Evolutionary conservation across 1,139 yeast species (phyloP), one percentile per base, ranked within the genome.

Genomic region (Hansenula anomala): DNA sequence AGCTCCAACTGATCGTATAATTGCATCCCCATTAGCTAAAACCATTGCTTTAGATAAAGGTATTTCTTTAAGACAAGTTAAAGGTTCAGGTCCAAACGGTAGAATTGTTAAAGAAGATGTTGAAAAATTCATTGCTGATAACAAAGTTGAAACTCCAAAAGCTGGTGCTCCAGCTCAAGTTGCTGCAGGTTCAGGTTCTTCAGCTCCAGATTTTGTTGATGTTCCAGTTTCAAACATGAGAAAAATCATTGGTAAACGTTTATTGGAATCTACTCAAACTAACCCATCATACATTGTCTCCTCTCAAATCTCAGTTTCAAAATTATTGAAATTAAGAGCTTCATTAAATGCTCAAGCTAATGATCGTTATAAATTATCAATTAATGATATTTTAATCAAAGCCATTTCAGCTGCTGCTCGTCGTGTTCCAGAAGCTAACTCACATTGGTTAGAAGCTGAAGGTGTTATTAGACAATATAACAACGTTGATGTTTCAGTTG

Each of bases 21-120:
- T 88, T 54, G 98, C 98, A 39, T 89, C 97, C 46, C 98, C 99
- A 43, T 72, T 85, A 52, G 98, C 99, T 49, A 90, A 90, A 74
- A 79, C 80, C 52, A 73, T 92, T 56, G 99, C 99, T 45, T 75
- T 90, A 54, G 97, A 90, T 64, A 80, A 83, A 67, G 97, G 97
- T 55, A 74, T 92, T 55, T 76, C 95, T 34, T 77, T 92, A 56
- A 86, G 83, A 70, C 80, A 78, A 55, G 71, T 92, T 59, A 79
- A 80, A 67, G 98, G 97, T 55, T 67, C 96, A 34, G 98, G 98
- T 55, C 97, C 97, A 61, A 75, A 75, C 56, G 97, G 97, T 51
- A 85, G 98, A 72, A 87, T 92, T 59, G 74, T 86, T 51, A 94
- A 92, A 60, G 80, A 80, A 58, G 98, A 92, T 62, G 84, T 92